These are phyloP conservation scores for Physcomitrium patens DNA, from an alignment of 225 moss, liverwort and hornwort genomes.

Conservation along the genomic window DNA sequence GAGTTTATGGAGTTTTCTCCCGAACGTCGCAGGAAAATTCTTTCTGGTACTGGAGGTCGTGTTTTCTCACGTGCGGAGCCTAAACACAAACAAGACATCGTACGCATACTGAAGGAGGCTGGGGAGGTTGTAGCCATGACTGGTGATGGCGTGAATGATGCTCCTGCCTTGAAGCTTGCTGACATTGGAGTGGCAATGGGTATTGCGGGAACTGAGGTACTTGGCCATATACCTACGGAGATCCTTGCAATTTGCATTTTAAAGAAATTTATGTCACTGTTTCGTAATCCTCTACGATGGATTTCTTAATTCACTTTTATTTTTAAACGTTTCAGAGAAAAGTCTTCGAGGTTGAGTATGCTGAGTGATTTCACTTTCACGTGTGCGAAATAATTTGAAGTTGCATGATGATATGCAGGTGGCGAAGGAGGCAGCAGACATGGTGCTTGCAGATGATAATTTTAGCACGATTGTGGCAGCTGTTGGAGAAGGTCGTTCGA, in stretches of 20 bases:
- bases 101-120: conserved; percentile 80
- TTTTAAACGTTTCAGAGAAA: neutral
- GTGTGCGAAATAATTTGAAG: neutral
- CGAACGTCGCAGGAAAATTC: conserved; percentile 62
- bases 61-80: conserved; percentile 96
- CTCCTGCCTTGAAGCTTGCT: conserved; percentile 94
- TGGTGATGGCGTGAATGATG: conserved; percentile 97
- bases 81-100: conserved; percentile 93
- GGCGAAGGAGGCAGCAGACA: conserved; percentile 94
- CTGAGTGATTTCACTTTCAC: conserved; percentile 13
- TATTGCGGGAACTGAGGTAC: conserved; percentile 97
- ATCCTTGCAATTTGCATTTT: neutral
- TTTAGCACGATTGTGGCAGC: conserved; percentile 95
- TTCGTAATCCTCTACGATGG: too few species aligned
- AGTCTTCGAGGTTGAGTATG: neutral
- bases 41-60: conserved; percentile 80
- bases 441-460: conserved; percentile 98
- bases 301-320: too few species aligned
- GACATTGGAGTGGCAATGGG: conserved; percentile 98
- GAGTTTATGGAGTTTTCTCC: conserved; percentile 77
- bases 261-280: too few species aligned
- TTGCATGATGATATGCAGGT: conserved; percentile 57
- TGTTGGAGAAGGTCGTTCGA: conserved; percentile 91
- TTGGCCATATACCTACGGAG: neutral
- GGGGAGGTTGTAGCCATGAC: conserved; percentile 99